Base-by-base conservation (phyloP, 305 asterid species). In the Fraxinus nigra region DNA sequence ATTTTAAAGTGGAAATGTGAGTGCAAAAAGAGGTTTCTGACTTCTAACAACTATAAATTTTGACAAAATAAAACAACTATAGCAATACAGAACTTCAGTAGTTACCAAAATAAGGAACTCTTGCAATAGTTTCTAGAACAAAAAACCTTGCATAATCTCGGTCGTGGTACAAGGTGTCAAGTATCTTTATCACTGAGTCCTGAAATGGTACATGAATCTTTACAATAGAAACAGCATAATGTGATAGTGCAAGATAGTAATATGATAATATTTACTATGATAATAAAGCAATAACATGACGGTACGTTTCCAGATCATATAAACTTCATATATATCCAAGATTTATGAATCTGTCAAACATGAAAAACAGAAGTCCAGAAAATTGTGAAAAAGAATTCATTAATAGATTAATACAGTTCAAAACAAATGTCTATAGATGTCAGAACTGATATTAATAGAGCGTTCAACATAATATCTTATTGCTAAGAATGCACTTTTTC, bases 91-190 rank as follows among this genome's bases (percentile, higher is more conserved):
- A 82, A 79, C 37, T 83, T 28, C 46, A 78, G 87, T 82, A 81
- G 75, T 90, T 92, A 94, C 98, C 98, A 89, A 96, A 96, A 89
- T 96, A 96, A 40, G 99, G 99, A 81, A 96, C 98, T 87, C 99
- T 90, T 6, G 99, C 99, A 83, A 96, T 93, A 32, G 99, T 96
- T 90, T 96, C 99, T 82, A 96, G 93, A 86, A 96, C 98, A 83
- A 85, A 96, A 83, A 96, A 96, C 85, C 98, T 92, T 35, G 98
- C 93, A 86, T 94, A 93, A 74, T 92, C 32, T 56, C 98, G 97
- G 84, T 94, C 98, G 16, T 80, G 92, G 88, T 96, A 94, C 83
- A 96, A 86, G 79, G 90, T 81, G 87, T 96, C 99, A 24, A 94
- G 98, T 84, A 96, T 87, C 90, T 88, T 92, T 90, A 96, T 88